Base-by-base conservation (phyloP, 108 stramenopile genomes). In the Nitzschia putrida region DNA sequence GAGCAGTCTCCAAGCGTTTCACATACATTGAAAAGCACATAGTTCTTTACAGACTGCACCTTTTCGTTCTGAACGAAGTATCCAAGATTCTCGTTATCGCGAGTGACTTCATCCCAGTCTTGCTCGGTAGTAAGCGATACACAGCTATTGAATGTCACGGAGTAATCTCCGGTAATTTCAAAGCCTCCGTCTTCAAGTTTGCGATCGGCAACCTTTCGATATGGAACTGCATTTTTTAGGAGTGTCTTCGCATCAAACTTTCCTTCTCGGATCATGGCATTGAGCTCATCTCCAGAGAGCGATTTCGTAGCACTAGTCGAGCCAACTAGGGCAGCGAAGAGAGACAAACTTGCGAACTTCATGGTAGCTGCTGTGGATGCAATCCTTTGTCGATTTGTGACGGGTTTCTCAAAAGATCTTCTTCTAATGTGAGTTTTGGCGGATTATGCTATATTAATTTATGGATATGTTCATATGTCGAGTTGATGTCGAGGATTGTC, bases 11-110 rank as follows among this genome's bases (percentile, higher is more conserved):
- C 77, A 16, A 39, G 12, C 3, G 69, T 70, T 57, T 83, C 53
- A 53, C 83, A 83, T 8, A 85, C 72, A 50, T 87, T 78, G 69
- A 87, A 87, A 7, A 85, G 26, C 14, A 87, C 76, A 55, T 79
- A 85, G 38, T 79, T 77, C 57, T 80, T 80, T 25, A 72, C 76
- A 8, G 83, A 66, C 0, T 78, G 41, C 38, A 85, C 49, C 11
- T 80, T n/a, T 57, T 73, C 83, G 16, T 38, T 25, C 22, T 64
- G 40, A 1, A 57, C 59, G 26, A 74, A 64, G 8, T 53, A 64
- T 25, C 66, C 24, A 0, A 83, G 42, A 37, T 59, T 14, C n/a
- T 59, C 58, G 13, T 39, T 37, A 1, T 59, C 58, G 39, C n/a
- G n/a, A n/a, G 16, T 37, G 51, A 81, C 50, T 16, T 51, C 21